Conservation (phyloP, 140 eudicot species). For the Erigeron philadelphicus region DNA sequence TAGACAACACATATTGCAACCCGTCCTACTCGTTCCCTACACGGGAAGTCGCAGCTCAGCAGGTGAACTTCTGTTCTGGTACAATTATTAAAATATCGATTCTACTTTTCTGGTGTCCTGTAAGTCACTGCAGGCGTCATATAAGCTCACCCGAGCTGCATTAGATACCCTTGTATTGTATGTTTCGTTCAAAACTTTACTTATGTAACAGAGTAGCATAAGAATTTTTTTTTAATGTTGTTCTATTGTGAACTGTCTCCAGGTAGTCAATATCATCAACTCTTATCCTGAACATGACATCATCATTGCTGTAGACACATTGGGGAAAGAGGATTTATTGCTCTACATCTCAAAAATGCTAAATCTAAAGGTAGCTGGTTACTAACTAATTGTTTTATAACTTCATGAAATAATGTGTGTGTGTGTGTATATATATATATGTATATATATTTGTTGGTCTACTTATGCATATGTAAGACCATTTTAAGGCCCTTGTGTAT, state of each 20-base stretch:
- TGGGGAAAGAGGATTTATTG: slow-evolving; percentile 90
- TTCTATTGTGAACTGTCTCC: slow-evolving; percentile 20
- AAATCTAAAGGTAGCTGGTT: slow-evolving; percentile 52
- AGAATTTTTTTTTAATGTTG: slow-evolving; percentile 3
- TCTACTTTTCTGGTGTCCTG: not conserved
- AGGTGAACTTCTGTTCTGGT: slow-evolving; percentile 40
- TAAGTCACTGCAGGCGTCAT: not conserved
- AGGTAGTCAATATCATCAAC: slow-evolving; percentile 64
- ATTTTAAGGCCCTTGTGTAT: not conserved
- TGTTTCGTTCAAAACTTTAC: not conserved
- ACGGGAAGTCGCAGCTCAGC: slow-evolving; percentile 67
- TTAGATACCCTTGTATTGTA: not conserved
- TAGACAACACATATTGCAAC: slow-evolving; percentile 82
- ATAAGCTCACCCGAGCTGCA: not conserved
- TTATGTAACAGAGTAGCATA: not conserved
- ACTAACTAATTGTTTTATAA: not conserved
- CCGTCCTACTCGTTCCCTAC: slow-evolving; percentile 73
- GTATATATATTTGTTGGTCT: not conserved
- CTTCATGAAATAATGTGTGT: slow-evolving; percentile 1
- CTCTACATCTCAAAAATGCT: slow-evolving; percentile 56
- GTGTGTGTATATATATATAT: not conserved
- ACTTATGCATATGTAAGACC: not conserved
- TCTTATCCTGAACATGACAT: slow-evolving; percentile 76
- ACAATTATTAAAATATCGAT: not conserved
- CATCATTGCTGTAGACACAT: slow-evolving; percentile 69